phyloP scores from a whole-genome alignment of 148 eudicot genomes.

The Limonium bicolor region DNA sequence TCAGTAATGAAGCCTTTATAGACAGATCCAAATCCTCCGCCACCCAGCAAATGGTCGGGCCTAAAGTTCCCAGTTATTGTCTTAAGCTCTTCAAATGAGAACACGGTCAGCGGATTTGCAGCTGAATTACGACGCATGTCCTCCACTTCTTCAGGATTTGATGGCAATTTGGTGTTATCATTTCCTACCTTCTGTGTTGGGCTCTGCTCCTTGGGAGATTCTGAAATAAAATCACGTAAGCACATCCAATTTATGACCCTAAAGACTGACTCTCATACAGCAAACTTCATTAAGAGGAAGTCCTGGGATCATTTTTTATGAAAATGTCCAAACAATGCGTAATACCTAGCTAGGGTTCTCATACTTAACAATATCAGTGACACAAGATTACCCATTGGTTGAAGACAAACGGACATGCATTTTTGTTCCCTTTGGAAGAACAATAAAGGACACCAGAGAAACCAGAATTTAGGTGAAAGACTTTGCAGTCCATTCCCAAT shows the following conservation, averaged over 20 bases:
- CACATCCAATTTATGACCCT: neutral
- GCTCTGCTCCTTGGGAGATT: conserved; percentile 22
- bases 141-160: conserved; percentile 87
- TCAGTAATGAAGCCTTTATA: conserved; percentile 57
- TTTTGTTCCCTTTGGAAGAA: too few species aligned
- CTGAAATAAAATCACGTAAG: conserved; percentile 15
- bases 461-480: too few species aligned
- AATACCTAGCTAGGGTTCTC: too few species aligned
- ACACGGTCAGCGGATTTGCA: conserved; percentile 44
- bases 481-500: too few species aligned
- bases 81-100: conserved; percentile 53
- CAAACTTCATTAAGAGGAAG: neutral
- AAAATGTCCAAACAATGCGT: too few species aligned
- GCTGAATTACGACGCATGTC: conserved; percentile 50
- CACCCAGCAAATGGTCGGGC: conserved; percentile 67
- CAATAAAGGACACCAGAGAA: too few species aligned
- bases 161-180: conserved; percentile 39
- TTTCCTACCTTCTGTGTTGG: conserved; percentile 14
- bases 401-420: too few species aligned
- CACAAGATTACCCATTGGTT: too few species aligned
- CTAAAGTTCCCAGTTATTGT: conserved; percentile 55
- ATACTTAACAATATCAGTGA: too few species aligned
- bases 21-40: conserved; percentile 87
- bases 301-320: too few species aligned
- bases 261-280: neutral